Evolutionary conservation across 257 asterid species (phyloP).

Genomic region (Avicennia marina): DNA sequence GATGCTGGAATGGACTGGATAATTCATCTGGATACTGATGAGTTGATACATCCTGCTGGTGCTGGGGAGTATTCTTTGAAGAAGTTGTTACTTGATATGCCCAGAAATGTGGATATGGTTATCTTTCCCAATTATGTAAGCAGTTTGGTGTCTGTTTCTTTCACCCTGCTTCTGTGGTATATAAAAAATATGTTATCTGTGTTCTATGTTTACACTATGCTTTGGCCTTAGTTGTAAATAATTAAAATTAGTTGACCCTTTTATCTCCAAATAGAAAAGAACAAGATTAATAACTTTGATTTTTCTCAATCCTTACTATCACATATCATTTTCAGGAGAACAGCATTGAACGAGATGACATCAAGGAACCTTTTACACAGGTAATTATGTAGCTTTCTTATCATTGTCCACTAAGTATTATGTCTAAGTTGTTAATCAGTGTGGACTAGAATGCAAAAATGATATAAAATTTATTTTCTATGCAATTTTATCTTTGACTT

Average conservation of each 20-base stretch:
- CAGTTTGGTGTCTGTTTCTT: too few species aligned
- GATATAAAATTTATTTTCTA: too few species aligned
- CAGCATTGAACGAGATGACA: conserved; percentile 90
- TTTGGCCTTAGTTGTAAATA: not conserved
- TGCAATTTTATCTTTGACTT: too few species aligned
- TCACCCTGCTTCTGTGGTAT: not conserved
- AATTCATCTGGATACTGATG: not conserved
- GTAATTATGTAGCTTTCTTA: conserved; percentile 32
- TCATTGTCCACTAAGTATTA: not conserved
- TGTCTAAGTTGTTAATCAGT: not conserved
- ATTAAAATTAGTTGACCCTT: not conserved
- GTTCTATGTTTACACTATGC: not conserved
- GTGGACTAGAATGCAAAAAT: not conserved
- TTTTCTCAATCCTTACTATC: conserved; percentile 12
- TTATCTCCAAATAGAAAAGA: conserved; percentile 4
- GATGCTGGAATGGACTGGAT: not conserved
- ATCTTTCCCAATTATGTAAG: not conserved
- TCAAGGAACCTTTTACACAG: conserved; percentile 96
- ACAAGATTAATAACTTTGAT: not conserved
- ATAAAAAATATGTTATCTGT: not conserved
- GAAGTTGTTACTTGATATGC: not conserved
- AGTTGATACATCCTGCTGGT: not conserved
- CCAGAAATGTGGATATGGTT: not conserved
- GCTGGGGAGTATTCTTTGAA: not conserved
- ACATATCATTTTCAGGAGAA: conserved; percentile 63